Conservation (phyloP, 225 moss, liverwort and hornwort genomes). For the Physcomitrellopsis africana region DNA sequence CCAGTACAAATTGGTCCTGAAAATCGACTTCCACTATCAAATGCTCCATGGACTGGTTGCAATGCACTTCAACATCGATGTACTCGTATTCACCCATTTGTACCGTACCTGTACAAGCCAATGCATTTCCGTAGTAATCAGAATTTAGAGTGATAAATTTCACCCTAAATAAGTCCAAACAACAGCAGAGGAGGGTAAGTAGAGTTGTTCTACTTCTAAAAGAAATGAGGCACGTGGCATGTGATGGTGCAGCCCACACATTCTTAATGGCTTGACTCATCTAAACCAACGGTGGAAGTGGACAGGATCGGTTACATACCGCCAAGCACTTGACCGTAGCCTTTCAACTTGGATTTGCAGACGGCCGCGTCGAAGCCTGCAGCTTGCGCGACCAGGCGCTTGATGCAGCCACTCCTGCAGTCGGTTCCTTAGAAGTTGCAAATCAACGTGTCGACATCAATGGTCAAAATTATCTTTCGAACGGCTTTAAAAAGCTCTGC, state of each 20-base stretch:
- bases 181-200: not conserved
- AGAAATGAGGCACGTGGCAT: not conserved
- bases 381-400: constrained; percentile 66
- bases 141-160: not conserved
- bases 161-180: not conserved
- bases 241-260: not conserved
- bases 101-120: constrained; percentile 33
- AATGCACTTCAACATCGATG: constrained; percentile 61
- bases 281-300: not conserved
- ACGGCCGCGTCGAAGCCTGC: constrained; percentile 70
- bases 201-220: not conserved
- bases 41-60: constrained; percentile 48
- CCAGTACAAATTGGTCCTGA: constrained; percentile 78
- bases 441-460: constrained; percentile 60
- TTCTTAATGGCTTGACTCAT: not conserved
- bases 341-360: constrained; percentile 73
- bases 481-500: constrained; percentile 66
- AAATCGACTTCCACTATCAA: constrained; percentile 78
- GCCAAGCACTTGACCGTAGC: constrained; percentile 57
- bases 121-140: not conserved
- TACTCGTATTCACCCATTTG: constrained; percentile 79
- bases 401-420: constrained; percentile 73
- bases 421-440: constrained; percentile 53
- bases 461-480: constrained; percentile 53
- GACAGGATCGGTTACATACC: constrained; percentile 35